Conservation (phyloP, 2,329 filamentous ascomycete species). For the Alternaria ventricosa region DNA sequence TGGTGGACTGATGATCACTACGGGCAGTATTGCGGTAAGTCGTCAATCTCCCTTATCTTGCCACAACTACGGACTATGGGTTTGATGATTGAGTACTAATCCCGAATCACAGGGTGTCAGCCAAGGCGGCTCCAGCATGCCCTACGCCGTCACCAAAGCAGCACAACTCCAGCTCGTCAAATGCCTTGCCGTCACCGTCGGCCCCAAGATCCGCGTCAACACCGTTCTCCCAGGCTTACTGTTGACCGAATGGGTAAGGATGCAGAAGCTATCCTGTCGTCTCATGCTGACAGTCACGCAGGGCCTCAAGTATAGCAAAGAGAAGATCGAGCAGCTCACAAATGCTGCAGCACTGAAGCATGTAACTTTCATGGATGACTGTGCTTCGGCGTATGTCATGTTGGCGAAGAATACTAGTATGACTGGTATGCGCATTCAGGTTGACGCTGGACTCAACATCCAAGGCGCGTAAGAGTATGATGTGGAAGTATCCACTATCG, state of each 20-base stretch:
- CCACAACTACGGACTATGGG: not conserved
- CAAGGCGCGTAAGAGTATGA: constrained; percentile 24
- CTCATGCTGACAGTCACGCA: constrained; percentile 13
- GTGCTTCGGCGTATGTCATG: constrained; percentile 62
- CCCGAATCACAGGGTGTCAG: constrained; percentile 50
- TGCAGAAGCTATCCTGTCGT: not conserved
- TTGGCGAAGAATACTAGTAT: constrained; percentile 61
- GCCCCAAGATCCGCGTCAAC: constrained; percentile 68
- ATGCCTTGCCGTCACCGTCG: constrained; percentile 67
- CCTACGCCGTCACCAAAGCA: constrained; percentile 80
- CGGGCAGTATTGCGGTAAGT: constrained; percentile 65
- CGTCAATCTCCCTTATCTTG: not conserved
- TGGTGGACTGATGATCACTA: constrained; percentile 69
- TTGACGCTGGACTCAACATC: constrained; percentile 47
- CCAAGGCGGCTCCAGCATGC: constrained; percentile 65
- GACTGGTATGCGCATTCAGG: constrained; percentile 55
- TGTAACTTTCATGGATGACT: constrained; percentile 61
- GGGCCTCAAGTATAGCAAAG: constrained; percentile 65
- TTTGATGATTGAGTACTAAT: not conserved
- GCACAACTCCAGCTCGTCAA: constrained; percentile 73
- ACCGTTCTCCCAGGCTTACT: constrained; percentile 70
- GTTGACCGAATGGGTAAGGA: constrained; percentile 59
- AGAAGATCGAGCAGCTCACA: constrained; percentile 61
- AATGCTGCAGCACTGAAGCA: constrained; percentile 67
- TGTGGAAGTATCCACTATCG: not conserved